Conservation (phyloP, 1,284 basidiomycete genomes). For the Boletus mariae region DNA sequence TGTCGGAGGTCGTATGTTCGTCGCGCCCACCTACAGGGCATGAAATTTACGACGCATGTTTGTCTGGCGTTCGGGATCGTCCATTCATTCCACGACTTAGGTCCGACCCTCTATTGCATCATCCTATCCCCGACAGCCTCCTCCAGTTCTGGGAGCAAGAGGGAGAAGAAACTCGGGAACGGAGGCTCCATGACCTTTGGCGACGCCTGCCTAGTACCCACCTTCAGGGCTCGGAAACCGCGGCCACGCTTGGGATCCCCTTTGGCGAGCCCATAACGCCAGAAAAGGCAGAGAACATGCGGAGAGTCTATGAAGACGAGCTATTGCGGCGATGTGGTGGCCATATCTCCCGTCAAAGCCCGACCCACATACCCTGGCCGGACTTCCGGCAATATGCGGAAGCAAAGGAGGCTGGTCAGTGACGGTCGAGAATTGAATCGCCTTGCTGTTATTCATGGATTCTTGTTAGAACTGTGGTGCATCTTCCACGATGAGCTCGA, state of each 20-base stretch:
- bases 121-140: conserved; percentile 46
- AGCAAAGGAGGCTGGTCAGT: conserved; percentile 73
- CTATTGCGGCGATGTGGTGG: conserved; percentile 61
- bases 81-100: conserved; percentile 56
- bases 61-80: conserved; percentile 51
- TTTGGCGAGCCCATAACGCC: conserved; percentile 45
- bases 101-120: conserved; percentile 45
- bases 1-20: conserved; percentile 23
- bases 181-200: conserved; percentile 60
- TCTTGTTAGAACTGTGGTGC: conserved; percentile 73
- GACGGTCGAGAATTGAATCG: conserved; percentile 16
- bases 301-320: conserved; percentile 76
- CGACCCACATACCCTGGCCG: conserved; percentile 64
- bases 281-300: conserved; percentile 67
- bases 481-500: conserved; percentile 88
- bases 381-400: conserved; percentile 78
- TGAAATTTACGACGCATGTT: conserved; percentile 48
- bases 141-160: conserved; percentile 62
- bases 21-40: conserved; percentile 34
- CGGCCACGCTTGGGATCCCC: conserved; percentile 21
- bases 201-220: conserved; percentile 45
- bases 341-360: conserved; percentile 43
- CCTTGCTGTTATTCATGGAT: conserved; percentile 15
- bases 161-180: conserved; percentile 56
- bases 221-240: conserved; percentile 27